phyloP scores from a whole-genome alignment of 2,329 filamentous ascomycete genomes.

The Sarocladium brachiariae region DNA sequence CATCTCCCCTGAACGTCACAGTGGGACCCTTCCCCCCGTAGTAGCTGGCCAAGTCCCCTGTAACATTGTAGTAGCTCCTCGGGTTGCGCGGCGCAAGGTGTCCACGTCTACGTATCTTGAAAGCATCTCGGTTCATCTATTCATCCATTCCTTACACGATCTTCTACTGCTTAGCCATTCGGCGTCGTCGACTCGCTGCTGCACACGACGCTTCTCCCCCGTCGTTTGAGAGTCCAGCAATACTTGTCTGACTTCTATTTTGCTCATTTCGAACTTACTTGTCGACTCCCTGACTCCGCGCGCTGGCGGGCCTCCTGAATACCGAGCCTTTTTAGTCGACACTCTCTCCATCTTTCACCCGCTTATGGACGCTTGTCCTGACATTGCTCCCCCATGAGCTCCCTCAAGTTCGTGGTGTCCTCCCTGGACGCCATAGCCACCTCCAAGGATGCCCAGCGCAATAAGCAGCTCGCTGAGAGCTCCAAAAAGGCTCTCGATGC shows the following conservation, averaged over 20 bases:
- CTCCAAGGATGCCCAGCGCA: conserved; percentile 85
- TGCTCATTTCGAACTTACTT: too few species aligned
- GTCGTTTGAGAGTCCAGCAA: too few species aligned
- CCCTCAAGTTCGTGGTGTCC: conserved; percentile 90
- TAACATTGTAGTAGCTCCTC: background rate
- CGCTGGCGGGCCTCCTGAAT: conserved; percentile 2
- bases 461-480: conserved; percentile 75
- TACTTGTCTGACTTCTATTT: background rate
- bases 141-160: background rate
- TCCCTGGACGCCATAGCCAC: conserved; percentile 86
- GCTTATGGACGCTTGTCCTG: conserved; percentile 39
- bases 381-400: conserved; percentile 66
- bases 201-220: background rate
- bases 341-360: background rate
- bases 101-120: conserved; percentile 5
- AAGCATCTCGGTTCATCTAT: background rate
- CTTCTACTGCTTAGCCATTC: background rate
- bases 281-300: background rate
- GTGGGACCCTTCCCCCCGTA: conserved; percentile 5
- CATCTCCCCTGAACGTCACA: conserved; percentile 7
- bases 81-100: conserved; percentile 10
- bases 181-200: background rate
- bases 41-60: background rate
- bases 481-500: conserved; percentile 75
- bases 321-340: background rate